Base-by-base conservation (phyloP, 1,139 yeast genomes). In the Candida frijolesensis region DNA sequence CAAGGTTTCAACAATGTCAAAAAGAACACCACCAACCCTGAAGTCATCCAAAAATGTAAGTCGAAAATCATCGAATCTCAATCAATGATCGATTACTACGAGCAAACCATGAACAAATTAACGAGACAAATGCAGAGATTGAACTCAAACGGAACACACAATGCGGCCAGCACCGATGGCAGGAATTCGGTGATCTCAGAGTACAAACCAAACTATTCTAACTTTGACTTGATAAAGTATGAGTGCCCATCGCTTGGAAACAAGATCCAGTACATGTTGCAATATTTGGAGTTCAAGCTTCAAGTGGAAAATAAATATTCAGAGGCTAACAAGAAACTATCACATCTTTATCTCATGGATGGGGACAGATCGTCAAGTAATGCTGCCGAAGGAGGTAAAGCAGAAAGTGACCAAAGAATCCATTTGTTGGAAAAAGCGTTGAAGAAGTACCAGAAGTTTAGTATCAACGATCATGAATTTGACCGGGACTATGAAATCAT, bases 181-280 rank as follows among this genome's bases (percentile, higher is more conserved):
- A 42, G 53, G 29, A 46, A 44, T 39, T 52, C 53, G 1, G 55
- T 49, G 3, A 49, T 56, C 7, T 58, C 59, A 4, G 55, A 49
- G 16, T 54, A 61, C 12, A 65, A 70, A 45, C 84, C 85, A 1
- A 61, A 74, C 12, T 83, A 80, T 61, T 82, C 92, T 0, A 76
- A 89, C 35, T 72, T 92, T 60, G 99, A 94, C 66, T 74, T 94
- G 54, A 80, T 90, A 65, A 91, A 91, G 61, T 91, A 90, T 64
- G 97, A 94, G 61, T 89, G 97, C 59, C 97, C 97, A 0, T 89
- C 96, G 1, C 74, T 94, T 60, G 97, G 97, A n/a, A 97, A 94
- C 61, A 83, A 95, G 57, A 94, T 94, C 61, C 97, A 90, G 67
- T 86, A 89, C 61, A 92, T 94, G 98, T 78, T 94, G 51, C 97